phyloP scores from a whole-genome alignment of 2,329 filamentous ascomycete genomes.

The Fusarium nygamai region DNA sequence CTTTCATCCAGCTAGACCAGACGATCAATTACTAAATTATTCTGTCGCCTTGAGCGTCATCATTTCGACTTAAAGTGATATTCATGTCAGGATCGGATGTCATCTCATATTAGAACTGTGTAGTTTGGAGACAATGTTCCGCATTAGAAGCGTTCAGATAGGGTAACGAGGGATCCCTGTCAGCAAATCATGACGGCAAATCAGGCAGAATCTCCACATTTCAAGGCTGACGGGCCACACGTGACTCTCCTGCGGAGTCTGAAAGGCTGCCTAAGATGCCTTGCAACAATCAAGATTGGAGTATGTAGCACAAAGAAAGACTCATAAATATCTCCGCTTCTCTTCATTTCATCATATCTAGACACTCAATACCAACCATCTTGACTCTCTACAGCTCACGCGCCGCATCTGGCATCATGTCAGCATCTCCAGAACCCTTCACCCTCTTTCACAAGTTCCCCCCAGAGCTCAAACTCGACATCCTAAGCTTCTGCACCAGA shows the following conservation, averaged over 20 bases:
- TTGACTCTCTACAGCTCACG: not conserved
- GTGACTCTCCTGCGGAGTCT: not conserved
- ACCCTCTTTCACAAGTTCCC: conserved; percentile 1
- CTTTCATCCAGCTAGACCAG: not conserved
- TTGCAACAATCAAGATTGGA: not conserved
- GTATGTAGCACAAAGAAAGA: not conserved
- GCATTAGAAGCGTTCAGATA: not conserved
- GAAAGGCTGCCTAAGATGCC: not conserved
- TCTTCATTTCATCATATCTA: not conserved
- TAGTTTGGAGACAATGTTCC: not conserved
- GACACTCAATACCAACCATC: rapidly evolving
- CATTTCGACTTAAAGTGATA: too few relatives aligned
- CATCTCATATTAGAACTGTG: not conserved
- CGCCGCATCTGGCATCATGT: not conserved
- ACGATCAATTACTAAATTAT: not conserved
- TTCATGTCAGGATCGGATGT: too few relatives aligned
- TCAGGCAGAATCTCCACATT: not conserved
- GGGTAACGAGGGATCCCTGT: not conserved
- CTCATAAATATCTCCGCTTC: not conserved
- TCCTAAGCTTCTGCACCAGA: not conserved
- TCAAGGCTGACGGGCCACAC: not conserved
- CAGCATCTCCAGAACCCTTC: not conserved
- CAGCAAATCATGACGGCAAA: not conserved
- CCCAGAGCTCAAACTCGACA: conserved; percentile 2
- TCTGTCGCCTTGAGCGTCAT: not conserved